Evolutionary conservation across 1,284 basidiomycete genomes (phyloP).

Genomic region (Cystobasidium pallidum): DNA sequence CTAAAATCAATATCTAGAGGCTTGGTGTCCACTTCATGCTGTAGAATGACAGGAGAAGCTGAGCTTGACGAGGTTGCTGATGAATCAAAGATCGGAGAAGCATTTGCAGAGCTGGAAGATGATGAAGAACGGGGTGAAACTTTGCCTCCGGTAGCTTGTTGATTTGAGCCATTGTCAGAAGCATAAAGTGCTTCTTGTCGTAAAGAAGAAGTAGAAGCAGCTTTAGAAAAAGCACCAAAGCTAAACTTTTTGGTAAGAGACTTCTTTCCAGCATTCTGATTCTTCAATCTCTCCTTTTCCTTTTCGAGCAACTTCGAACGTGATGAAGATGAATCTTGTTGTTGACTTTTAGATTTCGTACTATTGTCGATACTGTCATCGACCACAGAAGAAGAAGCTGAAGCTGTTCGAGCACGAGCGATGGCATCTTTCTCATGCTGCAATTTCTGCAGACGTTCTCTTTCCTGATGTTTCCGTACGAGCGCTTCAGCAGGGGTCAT

Average conservation of each 20-base stretch:
- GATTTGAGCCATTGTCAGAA: not conserved
- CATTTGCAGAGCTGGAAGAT: slow-evolving; percentile 18
- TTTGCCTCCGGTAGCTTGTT: not conserved
- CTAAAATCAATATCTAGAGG: slow-evolving; percentile 29
- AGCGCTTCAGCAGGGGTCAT: slow-evolving; percentile 90
- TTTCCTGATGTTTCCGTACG: slow-evolving; percentile 72
- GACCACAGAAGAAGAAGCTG: slow-evolving; percentile 54
- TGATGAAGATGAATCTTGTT: slow-evolving; percentile 59
- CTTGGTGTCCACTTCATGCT: slow-evolving; percentile 23
- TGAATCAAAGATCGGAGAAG: slow-evolving; percentile 38
- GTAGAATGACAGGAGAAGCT: slow-evolving; percentile 22
- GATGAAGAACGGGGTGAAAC: slow-evolving; percentile 28
- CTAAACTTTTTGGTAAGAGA: slow-evolving; percentile 55
- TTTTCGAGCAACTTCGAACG: slow-evolving; percentile 55
- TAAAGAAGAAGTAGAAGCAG: slow-evolving; percentile 32
- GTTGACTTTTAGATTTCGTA: slow-evolving; percentile 39
- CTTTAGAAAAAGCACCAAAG: slow-evolving; percentile 49
- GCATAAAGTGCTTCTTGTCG: slow-evolving; percentile 31
- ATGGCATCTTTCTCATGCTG: slow-evolving; percentile 17
- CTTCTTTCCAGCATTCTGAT: slow-evolving; percentile 49
- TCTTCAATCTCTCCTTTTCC: slow-evolving; percentile 58
- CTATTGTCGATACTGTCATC: not conserved
- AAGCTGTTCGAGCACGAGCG: slow-evolving; percentile 68
- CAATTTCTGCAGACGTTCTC: slow-evolving; percentile 38
- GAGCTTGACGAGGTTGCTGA: slow-evolving; percentile 32